A percentile compares a stretch with the other conserved stretches of the same genome.
Evolutionary conservation across 495 filamentous ascomycete species (phyloP).

Genomic region (Penicillium silybi): DNA sequence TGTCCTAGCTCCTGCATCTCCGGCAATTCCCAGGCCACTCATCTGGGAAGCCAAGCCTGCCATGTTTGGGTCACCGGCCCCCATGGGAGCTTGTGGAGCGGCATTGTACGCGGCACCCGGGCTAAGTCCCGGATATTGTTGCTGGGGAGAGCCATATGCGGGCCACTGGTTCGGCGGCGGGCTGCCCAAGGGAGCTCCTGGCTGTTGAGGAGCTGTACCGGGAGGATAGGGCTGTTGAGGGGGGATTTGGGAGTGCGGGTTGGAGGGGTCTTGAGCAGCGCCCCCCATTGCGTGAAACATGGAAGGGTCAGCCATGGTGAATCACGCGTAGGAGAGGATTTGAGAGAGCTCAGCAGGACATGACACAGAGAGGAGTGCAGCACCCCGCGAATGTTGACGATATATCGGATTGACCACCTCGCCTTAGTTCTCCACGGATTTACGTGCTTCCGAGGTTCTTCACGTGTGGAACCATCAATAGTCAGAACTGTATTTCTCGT

Average conservation of each 20-base stretch:
- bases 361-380: conserved; percentile 8
- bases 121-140: conserved; percentile 22
- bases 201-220: conserved; percentile 59
- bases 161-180: conserved; percentile 38
- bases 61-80: conserved; percentile 40
- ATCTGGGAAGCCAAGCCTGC: conserved; percentile 78
- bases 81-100: conserved; percentile 24
- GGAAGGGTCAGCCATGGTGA: conserved; percentile 67
- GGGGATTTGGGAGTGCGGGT: conserved; percentile 59
- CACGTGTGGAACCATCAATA: conserved; percentile 12
- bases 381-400: conserved; percentile 24
- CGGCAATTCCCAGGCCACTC: conserved; percentile 71
- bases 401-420: conserved; percentile 40
- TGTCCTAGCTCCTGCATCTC: conserved; percentile 54
- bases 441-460: conserved; percentile 31
- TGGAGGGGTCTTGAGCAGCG: conserved; percentile 60
- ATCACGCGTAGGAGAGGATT: conserved; percentile 18
- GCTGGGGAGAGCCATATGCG: conserved; percentile 41
- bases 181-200: conserved; percentile 45
- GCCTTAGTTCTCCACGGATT: conserved; percentile 25
- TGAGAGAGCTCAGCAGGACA: conserved; percentile 8
- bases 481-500: not conserved
- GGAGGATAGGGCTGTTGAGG: conserved; percentile 38
- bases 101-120: conserved; percentile 33
- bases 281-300: conserved; percentile 73